Evolutionary conservation across 202 grass and related monocot species (phyloP), one percentile per base, ranked within the genome.

Genomic region (Elaeis oleifera): DNA sequence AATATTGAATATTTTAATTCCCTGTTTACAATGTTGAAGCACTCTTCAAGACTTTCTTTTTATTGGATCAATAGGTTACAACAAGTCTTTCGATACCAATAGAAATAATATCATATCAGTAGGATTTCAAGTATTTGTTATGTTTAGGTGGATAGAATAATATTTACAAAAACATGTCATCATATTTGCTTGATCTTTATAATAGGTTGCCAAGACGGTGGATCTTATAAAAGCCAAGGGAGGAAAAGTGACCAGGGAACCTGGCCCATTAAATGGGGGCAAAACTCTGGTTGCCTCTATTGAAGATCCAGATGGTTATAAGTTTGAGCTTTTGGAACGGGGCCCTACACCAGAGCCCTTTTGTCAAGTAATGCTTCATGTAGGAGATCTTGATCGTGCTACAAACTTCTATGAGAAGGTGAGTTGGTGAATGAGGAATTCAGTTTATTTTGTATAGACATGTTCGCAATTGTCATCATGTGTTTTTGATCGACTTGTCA

Each of bases 261-360:
- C 90, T 6, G 80, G 83, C 16, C 80, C 83, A 17, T 77, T 90
- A 14, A 81, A 95, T 70, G 85, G 80, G 2, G 82, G 83, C 28
- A 72, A 67, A 50, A 81, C 74, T 17, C 74, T 89, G 2, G 83
- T 95, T 18, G 90, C 85, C 25, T 95, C 89, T 54, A 69, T 95
- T 21, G 85, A 95, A 74, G 90, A 89, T 23, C 90, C 90, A 1
- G 80, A 89, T 23, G 85, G 90, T 64, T 95, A 95, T 76, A 95
- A 81, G 63, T 95, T 95, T 49, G 85, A 95, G 68, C 79, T 89
- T 71, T 56, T 89, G 0, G 77, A 95, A 81, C 84, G 82, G 68
- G 76, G 77, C 0, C 71, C 71, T 56, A 89, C 90, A 29, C 90
- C 79, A 0, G 85, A 89, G 68, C 82, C 90, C 0, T 26, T 95